phyloP scores from a whole-genome alignment of 371 early-diverging fungal genomes.

The Basidiobolus meristosporus region DNA sequence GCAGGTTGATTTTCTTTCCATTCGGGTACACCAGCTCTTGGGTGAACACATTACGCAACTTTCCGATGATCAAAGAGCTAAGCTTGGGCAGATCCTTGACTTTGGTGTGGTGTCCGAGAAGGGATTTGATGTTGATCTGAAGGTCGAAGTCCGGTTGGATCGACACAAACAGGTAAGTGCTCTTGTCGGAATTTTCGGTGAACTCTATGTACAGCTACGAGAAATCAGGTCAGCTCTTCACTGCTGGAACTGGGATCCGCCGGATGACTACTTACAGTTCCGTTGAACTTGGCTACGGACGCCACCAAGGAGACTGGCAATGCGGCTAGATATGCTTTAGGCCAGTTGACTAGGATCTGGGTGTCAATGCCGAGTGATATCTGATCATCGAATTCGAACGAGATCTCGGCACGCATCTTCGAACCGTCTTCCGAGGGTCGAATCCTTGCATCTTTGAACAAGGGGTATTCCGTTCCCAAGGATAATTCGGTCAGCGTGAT shows the following conservation, averaged over 20 bases:
- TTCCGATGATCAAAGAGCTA: slow-evolving; percentile 43
- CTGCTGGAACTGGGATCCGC: not conserved
- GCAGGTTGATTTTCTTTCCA: not conserved
- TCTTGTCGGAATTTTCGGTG: slow-evolving; percentile 14
- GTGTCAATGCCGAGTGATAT: slow-evolving; percentile 62
- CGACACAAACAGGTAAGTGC: slow-evolving; percentile 34
- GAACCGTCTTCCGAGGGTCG: slow-evolving; percentile 18
- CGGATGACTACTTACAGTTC: slow-evolving; percentile 35
- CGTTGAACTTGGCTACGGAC: slow-evolving; percentile 68
- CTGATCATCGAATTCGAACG: slow-evolving; percentile 62
- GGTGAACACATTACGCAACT: not conserved
- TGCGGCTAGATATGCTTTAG: slow-evolving; percentile 63
- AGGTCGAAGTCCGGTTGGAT: slow-evolving; percentile 52
- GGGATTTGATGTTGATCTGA: slow-evolving; percentile 67
- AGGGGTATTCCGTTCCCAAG: slow-evolving; percentile 76
- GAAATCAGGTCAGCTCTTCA: not conserved
- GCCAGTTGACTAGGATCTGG: slow-evolving; percentile 79
- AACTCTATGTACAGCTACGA: slow-evolving; percentile 30
- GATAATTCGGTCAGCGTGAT: slow-evolving; percentile 76
- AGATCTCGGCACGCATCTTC: slow-evolving; percentile 46
- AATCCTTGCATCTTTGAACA: slow-evolving; percentile 49
- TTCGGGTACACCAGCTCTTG: not conserved
- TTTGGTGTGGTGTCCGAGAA: slow-evolving; percentile 84
- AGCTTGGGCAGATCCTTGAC: slow-evolving; percentile 86
- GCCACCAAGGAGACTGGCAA: slow-evolving; percentile 71